phyloP scores from a whole-genome alignment of 306 rosid genomes.

The Rosa lucieae region DNA sequence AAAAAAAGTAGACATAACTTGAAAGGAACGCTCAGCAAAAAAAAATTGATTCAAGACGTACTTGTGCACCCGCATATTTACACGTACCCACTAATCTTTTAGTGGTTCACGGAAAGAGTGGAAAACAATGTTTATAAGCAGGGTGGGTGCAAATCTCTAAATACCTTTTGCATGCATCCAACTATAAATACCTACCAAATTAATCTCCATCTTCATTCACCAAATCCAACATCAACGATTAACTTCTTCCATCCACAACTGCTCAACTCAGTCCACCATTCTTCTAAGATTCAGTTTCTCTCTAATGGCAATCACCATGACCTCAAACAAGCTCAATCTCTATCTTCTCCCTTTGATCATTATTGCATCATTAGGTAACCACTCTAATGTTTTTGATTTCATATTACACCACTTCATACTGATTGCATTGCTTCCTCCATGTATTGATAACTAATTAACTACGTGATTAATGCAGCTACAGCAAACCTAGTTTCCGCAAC shows the following conservation, averaged over 20 bases:
- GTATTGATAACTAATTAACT: neutral
- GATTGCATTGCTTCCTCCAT: too few species aligned
- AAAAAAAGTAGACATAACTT: neutral
- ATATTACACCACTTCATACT: neutral
- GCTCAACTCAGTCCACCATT: neutral
- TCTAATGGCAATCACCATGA: neutral
- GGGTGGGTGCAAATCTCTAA: neutral
- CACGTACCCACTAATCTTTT: neutral
- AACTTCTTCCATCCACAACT: neutral
- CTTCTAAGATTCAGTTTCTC: neutral
- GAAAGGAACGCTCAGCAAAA: neutral
- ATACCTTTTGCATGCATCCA: neutral
- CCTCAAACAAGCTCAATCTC: neutral
- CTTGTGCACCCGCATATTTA: neutral
- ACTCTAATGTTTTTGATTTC: neutral
- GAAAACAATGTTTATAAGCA: neutral
- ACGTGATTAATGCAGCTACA: conserved; percentile 20
- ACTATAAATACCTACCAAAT: conserved; percentile 4
- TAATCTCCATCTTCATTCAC: neutral
- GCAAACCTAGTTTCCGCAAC: conserved; percentile 46
- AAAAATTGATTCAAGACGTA: neutral
- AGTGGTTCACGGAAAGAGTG: neutral
- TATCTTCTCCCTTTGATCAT: neutral
- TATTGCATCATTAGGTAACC: neutral
- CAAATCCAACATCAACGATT: neutral